Conservation (phyloP, 495 filamentous ascomycete species). For the Penicillium steckii region DNA sequence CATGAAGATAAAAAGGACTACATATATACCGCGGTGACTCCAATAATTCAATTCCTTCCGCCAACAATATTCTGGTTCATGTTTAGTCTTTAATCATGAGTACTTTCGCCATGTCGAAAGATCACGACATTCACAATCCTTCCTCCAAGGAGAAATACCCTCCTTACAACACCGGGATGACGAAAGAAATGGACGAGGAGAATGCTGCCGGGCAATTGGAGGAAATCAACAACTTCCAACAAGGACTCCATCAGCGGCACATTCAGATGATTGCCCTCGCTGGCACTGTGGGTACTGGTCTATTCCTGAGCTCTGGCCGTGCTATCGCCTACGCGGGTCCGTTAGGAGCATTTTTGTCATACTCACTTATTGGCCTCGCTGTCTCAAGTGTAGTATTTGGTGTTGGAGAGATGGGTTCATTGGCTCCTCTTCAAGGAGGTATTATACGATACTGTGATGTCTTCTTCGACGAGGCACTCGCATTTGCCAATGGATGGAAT, state of each 20-base stretch:
- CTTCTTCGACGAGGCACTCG: constrained; percentile 30
- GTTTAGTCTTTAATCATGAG: constrained; percentile 2
- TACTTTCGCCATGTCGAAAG: not conserved
- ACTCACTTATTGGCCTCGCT: constrained; percentile 22
- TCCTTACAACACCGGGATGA: constrained; percentile 4
- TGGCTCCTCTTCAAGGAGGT: constrained; percentile 27
- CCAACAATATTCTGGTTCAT: not conserved
- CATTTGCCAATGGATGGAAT: constrained; percentile 33
- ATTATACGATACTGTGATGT: constrained; percentile 24
- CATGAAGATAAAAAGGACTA: constrained; percentile 2
- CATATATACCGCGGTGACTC: not conserved
- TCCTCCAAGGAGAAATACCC: constrained; percentile 1
- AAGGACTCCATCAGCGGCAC: not conserved
- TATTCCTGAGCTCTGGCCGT: constrained; percentile 47
- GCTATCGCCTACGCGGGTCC: constrained; percentile 61
- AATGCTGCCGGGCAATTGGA: constrained; percentile 9
- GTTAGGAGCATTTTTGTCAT: constrained; percentile 40
- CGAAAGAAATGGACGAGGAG: constrained; percentile 8
- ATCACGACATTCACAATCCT: not conserved
- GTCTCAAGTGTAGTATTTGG: constrained; percentile 19
- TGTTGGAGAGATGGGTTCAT: constrained; percentile 26
- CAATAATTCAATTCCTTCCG: not conserved
- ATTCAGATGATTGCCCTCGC: not conserved
- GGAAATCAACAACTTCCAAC: constrained; percentile 1
- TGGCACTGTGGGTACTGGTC: constrained; percentile 17